Evolutionary conservation across 1,284 basidiomycete species (phyloP), one percentile per base, ranked within the genome.

Genomic region (Trichosporon coremiiforme): DNA sequence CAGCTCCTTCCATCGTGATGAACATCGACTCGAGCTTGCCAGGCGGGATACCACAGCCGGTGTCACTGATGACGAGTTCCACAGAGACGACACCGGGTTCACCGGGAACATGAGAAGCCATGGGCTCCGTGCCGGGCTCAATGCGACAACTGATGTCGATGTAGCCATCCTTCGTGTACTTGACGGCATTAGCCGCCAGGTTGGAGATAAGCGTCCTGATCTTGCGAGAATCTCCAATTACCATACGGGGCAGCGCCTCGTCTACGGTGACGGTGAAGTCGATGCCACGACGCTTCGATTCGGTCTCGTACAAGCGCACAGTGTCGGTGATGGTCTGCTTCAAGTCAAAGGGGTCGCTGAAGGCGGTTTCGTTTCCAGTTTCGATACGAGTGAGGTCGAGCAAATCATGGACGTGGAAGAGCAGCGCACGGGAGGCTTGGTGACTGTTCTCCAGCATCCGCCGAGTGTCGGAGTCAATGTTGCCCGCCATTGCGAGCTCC

Each of bases 351-450:
- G 91, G 90, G 79, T 95, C 93, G 77, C 90, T 90, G 81, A 92
- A 90, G 1, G 89, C 90, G 0, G 90, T 91, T 77, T 92, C 90
- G 73, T 90, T 88, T 20, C 92, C 92, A 66, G 87, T 90, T 80
- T 95, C 93, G 36, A 93, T 86, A 10, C 91, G 87, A 0, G 93
- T 94, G 7, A 94, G 86, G 80, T 95, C 93, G 73, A 94, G 86
- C 35, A 95, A 84, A 81, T 95, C 92, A 78, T 95, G 94, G 81
- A 95, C 94, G 47, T 89, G 92, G 85, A 90, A 93, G 41, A 92
- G 81, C 33, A 94, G 83, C 45, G 89, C 90, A 84, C 93, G 92
- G 7, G 91, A 93, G 0, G 93, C 93, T 57, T 89, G 87, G 82
- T 95, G 91, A 33, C 90, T 91, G 71, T 89, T 89, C 70, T 86